Percentiles rank a stretch among this genome's conserved stretches.
Conservation (phyloP, 495 filamentous ascomycete genomes). For the Tricharina praecox region DNA sequence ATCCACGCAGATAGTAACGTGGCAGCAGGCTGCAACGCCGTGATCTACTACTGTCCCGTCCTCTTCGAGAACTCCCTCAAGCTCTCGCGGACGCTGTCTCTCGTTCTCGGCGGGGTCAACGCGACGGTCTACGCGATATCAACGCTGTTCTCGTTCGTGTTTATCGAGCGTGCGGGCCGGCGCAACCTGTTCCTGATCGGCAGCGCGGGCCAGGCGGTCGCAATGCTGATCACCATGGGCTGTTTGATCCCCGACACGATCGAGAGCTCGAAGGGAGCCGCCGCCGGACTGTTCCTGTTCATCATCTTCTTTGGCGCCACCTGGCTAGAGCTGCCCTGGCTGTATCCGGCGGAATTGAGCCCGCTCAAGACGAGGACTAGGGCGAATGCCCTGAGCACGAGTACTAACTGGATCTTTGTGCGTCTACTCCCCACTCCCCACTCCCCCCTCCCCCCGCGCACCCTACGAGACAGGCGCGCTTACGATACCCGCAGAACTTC, state of each 20-base stretch:
- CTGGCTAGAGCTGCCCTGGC: slow-evolving; percentile 30
- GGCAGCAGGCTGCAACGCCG: slow-evolving; percentile 42
- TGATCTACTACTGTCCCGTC: slow-evolving; percentile 63
- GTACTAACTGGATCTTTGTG: slow-evolving; percentile 13
- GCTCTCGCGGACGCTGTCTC: slow-evolving; percentile 38
- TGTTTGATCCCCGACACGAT: slow-evolving; percentile 41
- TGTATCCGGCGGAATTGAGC: slow-evolving; percentile 50
- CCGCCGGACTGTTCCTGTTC: slow-evolving; percentile 22
- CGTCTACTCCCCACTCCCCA: slow-evolving; percentile 35
- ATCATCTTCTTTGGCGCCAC: slow-evolving; percentile 9
- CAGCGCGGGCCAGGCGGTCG: slow-evolving; percentile 44
- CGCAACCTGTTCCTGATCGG: slow-evolving; percentile 52
- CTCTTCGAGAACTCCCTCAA: slow-evolving; percentile 49
- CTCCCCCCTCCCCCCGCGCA: not conserved
- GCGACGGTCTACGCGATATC: slow-evolving; percentile 58
- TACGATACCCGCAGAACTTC: slow-evolving; percentile 26
- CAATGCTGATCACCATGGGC: slow-evolving; percentile 54
- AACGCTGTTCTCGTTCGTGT: slow-evolving; percentile 56
- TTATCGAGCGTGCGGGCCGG: slow-evolving; percentile 52
- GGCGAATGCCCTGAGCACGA: slow-evolving; percentile 33
- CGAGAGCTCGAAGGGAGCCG: slow-evolving; percentile 4
- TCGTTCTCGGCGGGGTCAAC: slow-evolving; percentile 57
- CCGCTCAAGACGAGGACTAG: slow-evolving; percentile 53
- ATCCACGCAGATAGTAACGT: slow-evolving; percentile 54
- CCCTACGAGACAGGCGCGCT: not conserved